These are phyloP conservation scores for Candida sp. DNA, from an alignment of 1,139 yeast species.

Conservation along the genomic window DNA sequence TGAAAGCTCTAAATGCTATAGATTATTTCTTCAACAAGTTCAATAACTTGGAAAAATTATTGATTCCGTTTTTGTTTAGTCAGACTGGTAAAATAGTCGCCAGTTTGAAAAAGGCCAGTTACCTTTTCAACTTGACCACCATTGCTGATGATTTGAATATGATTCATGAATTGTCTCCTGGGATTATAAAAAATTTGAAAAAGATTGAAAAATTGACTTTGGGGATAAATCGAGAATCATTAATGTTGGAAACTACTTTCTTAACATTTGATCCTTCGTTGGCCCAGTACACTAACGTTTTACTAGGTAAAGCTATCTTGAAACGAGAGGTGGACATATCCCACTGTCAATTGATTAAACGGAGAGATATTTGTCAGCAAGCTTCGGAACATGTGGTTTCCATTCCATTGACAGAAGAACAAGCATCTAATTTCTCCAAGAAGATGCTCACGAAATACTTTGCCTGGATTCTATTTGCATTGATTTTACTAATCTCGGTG, in stretches of 20 bases:
- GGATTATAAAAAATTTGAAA: constrained; percentile 24
- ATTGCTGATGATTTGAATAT: constrained; percentile 23
- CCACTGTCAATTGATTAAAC: constrained; percentile 32
- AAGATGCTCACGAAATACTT: constrained; percentile 19
- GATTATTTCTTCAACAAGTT: constrained; percentile 34
- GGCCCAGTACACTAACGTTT: constrained; percentile 33
- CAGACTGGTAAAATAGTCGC: constrained; percentile 28
- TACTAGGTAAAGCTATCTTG: constrained; percentile 42
- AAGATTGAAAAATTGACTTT: constrained; percentile 36
- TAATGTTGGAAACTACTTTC: constrained; percentile 26
- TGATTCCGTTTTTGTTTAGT: constrained; percentile 30
- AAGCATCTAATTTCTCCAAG: constrained; percentile 14
- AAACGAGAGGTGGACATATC: constrained; percentile 27
- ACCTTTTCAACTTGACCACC: constrained; percentile 24
- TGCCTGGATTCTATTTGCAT: constrained; percentile 16
- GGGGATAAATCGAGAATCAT: constrained; percentile 34
- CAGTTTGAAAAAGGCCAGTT: constrained; percentile 21
- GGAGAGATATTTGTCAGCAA: constrained; percentile 39
- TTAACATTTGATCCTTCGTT: constrained; percentile 32
- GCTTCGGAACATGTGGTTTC: constrained; percentile 45
- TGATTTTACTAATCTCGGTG: constrained; percentile 16
- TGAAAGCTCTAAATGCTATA: constrained; percentile 26
- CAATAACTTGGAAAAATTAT: constrained; percentile 36
- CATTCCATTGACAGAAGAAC: constrained; percentile 38
- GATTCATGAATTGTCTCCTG: constrained; percentile 17